These are phyloP conservation scores for Globisporangium irregulare DNA, from an alignment of 352 stramenopile genomes.

Conservation along the genomic window DNA sequence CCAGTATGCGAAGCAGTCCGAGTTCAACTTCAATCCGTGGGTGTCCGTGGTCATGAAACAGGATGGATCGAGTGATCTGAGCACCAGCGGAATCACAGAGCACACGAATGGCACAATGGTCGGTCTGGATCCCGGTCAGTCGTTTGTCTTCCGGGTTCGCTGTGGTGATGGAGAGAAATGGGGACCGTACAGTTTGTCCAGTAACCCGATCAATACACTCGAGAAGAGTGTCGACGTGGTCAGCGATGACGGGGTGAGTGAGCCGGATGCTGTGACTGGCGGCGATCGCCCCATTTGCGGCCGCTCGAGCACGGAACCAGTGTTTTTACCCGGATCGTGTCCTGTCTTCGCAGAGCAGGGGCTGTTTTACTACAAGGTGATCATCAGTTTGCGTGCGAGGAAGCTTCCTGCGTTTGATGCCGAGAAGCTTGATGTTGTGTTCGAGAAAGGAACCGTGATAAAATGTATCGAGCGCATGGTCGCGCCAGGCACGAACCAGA, in stretches of 20 bases:
- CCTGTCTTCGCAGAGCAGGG: constrained; percentile 57
- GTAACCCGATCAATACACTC: constrained; percentile 48
- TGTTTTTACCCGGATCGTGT: constrained; percentile 65
- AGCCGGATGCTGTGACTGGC: neutral
- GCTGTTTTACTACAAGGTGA: constrained; percentile 62
- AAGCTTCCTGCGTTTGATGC: constrained; percentile 45
- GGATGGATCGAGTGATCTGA: constrained; percentile 34
- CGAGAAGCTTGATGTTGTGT: constrained; percentile 44
- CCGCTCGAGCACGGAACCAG: constrained; percentile 3
- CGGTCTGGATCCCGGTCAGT: constrained; percentile 48
- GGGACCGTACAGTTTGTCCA: constrained; percentile 68
- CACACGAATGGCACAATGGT: constrained; percentile 67
- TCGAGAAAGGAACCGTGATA: constrained; percentile 57
- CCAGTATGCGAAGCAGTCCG: constrained; percentile 61
- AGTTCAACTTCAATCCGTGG: constrained; percentile 61
- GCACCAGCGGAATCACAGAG: constrained; percentile 39
- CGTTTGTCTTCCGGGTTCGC: constrained; percentile 62
- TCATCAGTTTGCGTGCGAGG: constrained; percentile 47
- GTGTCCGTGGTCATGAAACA: constrained; percentile 51
- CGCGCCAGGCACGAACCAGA: constrained; percentile 54
- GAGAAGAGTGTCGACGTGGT: constrained; percentile 23
- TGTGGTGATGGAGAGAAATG: constrained; percentile 54
- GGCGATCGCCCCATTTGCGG: neutral
- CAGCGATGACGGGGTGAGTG: neutral
- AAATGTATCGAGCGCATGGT: constrained; percentile 51